Percentiles rank a stretch among this genome's conserved stretches.
These are phyloP conservation scores for Cladobotryum mycophilum DNA, from an alignment of 2,329 filamentous ascomycete species.

Conservation along the genomic window DNA sequence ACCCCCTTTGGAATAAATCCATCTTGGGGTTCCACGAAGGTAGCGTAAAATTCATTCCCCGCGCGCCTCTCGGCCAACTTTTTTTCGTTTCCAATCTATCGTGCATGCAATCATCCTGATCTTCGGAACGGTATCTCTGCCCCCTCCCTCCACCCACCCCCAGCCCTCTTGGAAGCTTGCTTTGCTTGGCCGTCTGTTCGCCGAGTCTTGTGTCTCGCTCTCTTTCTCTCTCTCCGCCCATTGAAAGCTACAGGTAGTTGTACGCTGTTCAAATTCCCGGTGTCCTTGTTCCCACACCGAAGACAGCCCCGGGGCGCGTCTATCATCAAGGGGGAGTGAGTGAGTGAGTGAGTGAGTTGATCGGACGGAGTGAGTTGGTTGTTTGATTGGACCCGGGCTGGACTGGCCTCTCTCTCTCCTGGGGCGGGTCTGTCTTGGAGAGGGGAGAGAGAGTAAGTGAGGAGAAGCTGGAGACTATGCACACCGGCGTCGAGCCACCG, in stretches of 20 bases:
- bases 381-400: background rate
- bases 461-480: background rate
- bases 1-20: constrained; percentile 1
- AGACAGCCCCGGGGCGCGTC: too few species aligned
- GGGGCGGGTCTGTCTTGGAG: too few species aligned
- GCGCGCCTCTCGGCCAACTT: constrained; percentile 37
- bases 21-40: too few species aligned
- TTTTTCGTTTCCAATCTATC: constrained; percentile 39
- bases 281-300: background rate
- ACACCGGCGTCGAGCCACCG: constrained; percentile 1
- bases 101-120: constrained; percentile 32
- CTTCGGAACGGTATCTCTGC: too few species aligned
- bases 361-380: background rate
- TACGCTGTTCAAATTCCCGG: too few species aligned
- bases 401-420: background rate
- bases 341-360: too few species aligned
- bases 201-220: background rate
- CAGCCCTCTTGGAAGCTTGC: too few species aligned
- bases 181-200: background rate
- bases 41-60: too few species aligned
- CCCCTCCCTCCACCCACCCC: background rate
- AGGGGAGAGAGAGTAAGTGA: background rate
- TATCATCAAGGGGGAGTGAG: too few species aligned
- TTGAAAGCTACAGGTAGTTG: too few species aligned
- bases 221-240: too few species aligned